Base-by-base conservation (phyloP, 2,329 filamentous ascomycete species). In the Pyrenophora tritici-repentis region DNA sequence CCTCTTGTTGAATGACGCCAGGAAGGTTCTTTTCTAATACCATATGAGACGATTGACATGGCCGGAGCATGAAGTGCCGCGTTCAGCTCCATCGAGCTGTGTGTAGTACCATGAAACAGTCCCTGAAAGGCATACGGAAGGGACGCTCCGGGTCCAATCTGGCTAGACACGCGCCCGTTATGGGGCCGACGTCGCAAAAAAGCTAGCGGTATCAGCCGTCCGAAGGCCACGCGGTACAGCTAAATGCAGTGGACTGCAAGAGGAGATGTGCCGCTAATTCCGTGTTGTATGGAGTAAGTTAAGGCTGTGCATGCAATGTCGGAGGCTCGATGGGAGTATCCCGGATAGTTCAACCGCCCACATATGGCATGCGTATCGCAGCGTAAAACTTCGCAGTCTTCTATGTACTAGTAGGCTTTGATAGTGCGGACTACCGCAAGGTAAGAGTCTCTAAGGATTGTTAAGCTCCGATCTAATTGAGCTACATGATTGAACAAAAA, bases 21-120 rank as follows among this genome's bases (percentile, higher is more conserved):
- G 34, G 16, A 26, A 18, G 56, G 56, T 33, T 38, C 43, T 29
- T 58, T 53, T 59, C 43, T 47, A 55, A 38, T 63, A 62, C 61
- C 64, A 62, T 53, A 55, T 50, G 41, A 56, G 53, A 63, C 49
- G 43, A 54, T 58, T 57, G 54, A 58, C 56, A 61, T 61, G 50
- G 55, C 56, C 67, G 66, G 65, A 66, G 59, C 56, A 46, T 42
- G 50, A 55, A 48, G 55, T 53, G 57, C 67, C 63, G 68, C 53
- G 49, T 61, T 57, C 50, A 64, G 55, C 56, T 64, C 53, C 58
- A 53, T 66, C 34, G 45, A 65, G 60, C 58, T 55, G 56, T 63
- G 56, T 56, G 58, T 61, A 57, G 39, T 51, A 63, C 58, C 54
- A 50, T 53, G 47, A 59, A 50, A 53, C 56, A 53, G 50, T 52